A percentile compares a stretch with the other conserved stretches of the same genome.
Evolutionary conservation across 176 grass and related monocot genomes (phyloP).

Genomic region (Coix lacrymajobi): DNA sequence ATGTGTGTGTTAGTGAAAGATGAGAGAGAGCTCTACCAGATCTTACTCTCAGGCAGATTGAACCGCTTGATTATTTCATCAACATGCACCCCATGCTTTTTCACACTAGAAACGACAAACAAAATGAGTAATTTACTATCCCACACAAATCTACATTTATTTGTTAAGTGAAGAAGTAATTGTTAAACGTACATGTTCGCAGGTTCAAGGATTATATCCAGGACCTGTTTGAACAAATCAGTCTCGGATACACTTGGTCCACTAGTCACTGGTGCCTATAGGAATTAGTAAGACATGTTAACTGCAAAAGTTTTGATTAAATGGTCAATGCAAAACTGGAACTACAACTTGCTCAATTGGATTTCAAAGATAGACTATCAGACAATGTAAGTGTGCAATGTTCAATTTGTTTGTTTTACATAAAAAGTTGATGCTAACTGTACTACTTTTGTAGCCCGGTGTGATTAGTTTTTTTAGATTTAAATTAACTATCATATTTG

Average conservation of each 20-base stretch:
- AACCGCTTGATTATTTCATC: slow-evolving; percentile 64
- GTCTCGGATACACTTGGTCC: slow-evolving; percentile 35
- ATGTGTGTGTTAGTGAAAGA: not conserved
- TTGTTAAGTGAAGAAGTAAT: not conserved
- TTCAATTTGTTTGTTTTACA: not conserved
- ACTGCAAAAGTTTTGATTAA: not conserved
- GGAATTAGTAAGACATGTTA: not conserved
- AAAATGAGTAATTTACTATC: not conserved
- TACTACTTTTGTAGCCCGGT: no score
- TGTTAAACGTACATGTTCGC: slow-evolving; percentile 49
- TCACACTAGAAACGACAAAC: slow-evolving; percentile 31
- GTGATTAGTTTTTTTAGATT: no score
- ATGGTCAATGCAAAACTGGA: not conserved
- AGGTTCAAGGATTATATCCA: slow-evolving; percentile 72
- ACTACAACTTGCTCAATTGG: slow-evolving; percentile 52
- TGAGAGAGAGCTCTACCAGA: slow-evolving; percentile 25
- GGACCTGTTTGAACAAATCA: slow-evolving; percentile 50
- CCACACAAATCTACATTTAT: not conserved
- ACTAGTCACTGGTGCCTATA: slow-evolving; percentile 16
- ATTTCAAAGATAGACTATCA: slow-evolving; percentile 4
- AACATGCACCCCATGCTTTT: slow-evolving; percentile 71
- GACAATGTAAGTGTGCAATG: not conserved
- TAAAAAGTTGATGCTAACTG: not conserved
- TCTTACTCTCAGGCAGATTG: slow-evolving; percentile 37
- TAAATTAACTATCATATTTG: no score